Percentiles rank a stretch among this genome's conserved stretches.
These are phyloP conservation scores for Ceratocystis cubensis DNA, from an alignment of 2,329 filamentous ascomycete genomes.

Conservation along the genomic window DNA sequence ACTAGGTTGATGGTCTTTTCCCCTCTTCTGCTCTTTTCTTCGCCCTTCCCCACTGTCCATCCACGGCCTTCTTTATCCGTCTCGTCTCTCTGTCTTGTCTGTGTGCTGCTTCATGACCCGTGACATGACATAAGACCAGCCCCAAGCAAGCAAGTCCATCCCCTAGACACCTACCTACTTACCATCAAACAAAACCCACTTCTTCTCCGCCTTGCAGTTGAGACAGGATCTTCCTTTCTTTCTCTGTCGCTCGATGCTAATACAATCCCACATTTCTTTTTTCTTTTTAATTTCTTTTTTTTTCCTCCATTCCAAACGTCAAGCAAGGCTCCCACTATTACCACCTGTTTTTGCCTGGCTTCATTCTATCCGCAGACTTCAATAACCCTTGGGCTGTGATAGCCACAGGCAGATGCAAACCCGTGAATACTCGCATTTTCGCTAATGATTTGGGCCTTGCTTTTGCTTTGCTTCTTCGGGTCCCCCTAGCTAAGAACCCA, in stretches of 20 bases:
- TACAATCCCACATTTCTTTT: slow-evolving; percentile 2
- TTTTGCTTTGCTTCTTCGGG: neutral
- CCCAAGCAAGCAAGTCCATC: neutral
- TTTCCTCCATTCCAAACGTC: neutral
- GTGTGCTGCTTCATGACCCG: neutral
- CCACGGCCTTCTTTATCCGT: neutral
- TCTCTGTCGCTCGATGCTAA: neutral
- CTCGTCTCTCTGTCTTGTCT: neutral
- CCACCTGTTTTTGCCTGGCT: no score
- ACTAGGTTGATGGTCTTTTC: no score
- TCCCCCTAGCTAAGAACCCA: neutral
- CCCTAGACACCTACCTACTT: neutral
- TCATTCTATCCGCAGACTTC: neutral
- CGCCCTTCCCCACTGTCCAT: neutral
- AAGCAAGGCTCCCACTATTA: no score
- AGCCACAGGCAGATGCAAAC: neutral
- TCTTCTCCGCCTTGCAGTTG: neutral
- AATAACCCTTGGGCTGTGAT: neutral
- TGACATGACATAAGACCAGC: neutral
- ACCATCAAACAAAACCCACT: slow-evolving; percentile 6
- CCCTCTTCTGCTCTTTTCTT: neutral
- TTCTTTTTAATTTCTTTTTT: neutral
- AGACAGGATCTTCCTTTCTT: slow-evolving; percentile 2
- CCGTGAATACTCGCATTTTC: neutral
- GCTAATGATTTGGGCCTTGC: neutral